Percentiles rank a stretch among this genome's conserved stretches.
Evolutionary conservation across 1,139 yeast species (phyloP).

Genomic region (Debaryomyces udenii): DNA sequence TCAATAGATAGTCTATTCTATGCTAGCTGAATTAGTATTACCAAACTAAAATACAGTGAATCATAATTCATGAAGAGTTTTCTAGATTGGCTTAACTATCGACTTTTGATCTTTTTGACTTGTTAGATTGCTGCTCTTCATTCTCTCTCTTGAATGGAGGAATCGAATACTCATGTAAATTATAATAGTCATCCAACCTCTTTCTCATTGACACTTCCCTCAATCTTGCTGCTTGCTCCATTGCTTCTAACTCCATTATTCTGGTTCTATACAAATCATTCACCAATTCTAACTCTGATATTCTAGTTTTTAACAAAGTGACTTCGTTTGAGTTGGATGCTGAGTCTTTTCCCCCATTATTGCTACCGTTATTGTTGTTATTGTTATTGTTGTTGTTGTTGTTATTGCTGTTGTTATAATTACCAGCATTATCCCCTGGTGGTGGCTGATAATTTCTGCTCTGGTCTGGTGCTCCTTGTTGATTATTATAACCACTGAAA

Average conservation of each 20-base stretch:
- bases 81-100: conserved; percentile 8
- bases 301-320: conserved; percentile 67
- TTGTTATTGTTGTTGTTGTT: conserved; percentile 15
- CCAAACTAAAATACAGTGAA: conserved; percentile 2
- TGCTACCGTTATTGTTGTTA: conserved; percentile 10
- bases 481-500: conserved; percentile 16
- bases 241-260: conserved; percentile 76
- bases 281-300: conserved; percentile 87
- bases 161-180: conserved; percentile 23
- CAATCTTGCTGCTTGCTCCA: conserved; percentile 61
- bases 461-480: conserved; percentile 8
- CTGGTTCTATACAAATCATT: conserved; percentile 84
- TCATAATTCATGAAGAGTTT: conserved; percentile 4
- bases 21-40: too few species aligned
- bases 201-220: conserved; percentile 53
- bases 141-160: conserved; percentile 32
- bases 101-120: conserved; percentile 17
- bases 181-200: conserved; percentile 49
- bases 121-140: conserved; percentile 17
- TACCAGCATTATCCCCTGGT: conserved; percentile 11
- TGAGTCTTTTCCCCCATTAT: conserved; percentile 16
- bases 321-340: conserved; percentile 40
- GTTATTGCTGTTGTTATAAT: conserved; percentile 18
- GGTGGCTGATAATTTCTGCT: conserved; percentile 12
- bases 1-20: neutral